These are phyloP conservation scores for Rhizodiscina lignyota DNA, from an alignment of 495 filamentous ascomycete species.

Conservation along the genomic window DNA sequence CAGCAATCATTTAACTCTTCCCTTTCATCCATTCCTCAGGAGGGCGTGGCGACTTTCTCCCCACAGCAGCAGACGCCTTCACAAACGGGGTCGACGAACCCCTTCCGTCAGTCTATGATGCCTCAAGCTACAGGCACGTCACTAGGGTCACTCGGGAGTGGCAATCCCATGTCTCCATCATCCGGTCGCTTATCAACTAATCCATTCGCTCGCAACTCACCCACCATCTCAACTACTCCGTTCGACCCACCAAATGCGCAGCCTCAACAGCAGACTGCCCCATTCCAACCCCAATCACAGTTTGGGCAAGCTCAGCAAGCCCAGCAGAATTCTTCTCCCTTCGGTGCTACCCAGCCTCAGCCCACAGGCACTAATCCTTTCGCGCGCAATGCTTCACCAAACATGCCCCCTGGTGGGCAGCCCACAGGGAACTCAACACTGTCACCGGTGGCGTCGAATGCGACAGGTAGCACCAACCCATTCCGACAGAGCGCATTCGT, in stretches of 20 bases:
- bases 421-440: constrained; percentile 1
- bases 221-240: constrained; percentile 11
- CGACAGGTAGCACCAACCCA: constrained; percentile 84
- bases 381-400: constrained; percentile 26
- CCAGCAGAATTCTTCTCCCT: neutral
- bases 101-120: constrained; percentile 78
- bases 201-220: too few species aligned
- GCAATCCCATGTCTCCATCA: too few species aligned
- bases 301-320: neutral
- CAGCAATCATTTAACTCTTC: constrained; percentile 38
- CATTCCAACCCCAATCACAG: constrained; percentile 23
- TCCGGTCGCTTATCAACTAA: too few species aligned
- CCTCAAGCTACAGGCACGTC: constrained; percentile 32
- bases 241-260: neutral
- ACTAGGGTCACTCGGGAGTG: too few species aligned
- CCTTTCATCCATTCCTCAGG: constrained; percentile 47
- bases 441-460: constrained; percentile 32
- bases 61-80: constrained; percentile 7
- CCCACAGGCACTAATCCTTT: constrained; percentile 62
- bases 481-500: constrained; percentile 82
- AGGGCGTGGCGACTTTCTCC: constrained; percentile 26
- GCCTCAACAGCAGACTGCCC: constrained; percentile 18
- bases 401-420: neutral
- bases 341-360: constrained; percentile 24
- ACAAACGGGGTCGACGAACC: constrained; percentile 35